Evolutionary conservation across 23 red algal species (phyloP), one percentile per base, ranked within the genome.

Genomic region (Gracilaria gracilis): DNA sequence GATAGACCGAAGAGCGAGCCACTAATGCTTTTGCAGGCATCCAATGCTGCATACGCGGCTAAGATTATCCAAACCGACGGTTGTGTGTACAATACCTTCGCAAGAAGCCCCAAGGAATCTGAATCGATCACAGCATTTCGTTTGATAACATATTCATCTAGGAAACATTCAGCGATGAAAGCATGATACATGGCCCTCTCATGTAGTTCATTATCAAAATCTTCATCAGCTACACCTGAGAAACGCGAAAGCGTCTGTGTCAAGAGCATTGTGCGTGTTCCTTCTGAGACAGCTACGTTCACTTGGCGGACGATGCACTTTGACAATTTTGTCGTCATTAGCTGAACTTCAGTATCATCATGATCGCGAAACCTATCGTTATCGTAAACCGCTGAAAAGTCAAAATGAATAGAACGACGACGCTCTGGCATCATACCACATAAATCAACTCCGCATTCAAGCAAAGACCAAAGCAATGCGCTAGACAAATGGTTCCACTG

Each of bases 121-220:
- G 67, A 73, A 12, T 73, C 67, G 16, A 40, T 40, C 12, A 1
- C 35, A 37, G 67, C 2, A 44, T 44, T 23, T 7, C 19, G 67
- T 12, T 44, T n/a, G 15, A 1, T 9, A 20, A 40, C 38, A 44
- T 16, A n/a, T n/a, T 73, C 19, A 44, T 73, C 28, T n/a, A 73
- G 67, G 28, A 73, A 40, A 16, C 67, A 73, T 73, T 73, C 67
- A n/a, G 67, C 67, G 28, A 73, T 73, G 67, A 73, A 73, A 44
- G 67, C 15, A 44, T 73, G 67, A 29, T 40, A 73, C 33, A 73
- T 73, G 17, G 17, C 12, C 11, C 33, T 23, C 38, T 73, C 67
- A 37, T 6, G 15, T 20, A 40, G 33, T 8, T 44, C 35, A 44
- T 42, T 40, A 21, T 20, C 65, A 28, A 8, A 15, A 33, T 35